These are phyloP conservation scores for Henningerozyma blattae DNA, from an alignment of 805 yeast genomes.

Conservation along the genomic window DNA sequence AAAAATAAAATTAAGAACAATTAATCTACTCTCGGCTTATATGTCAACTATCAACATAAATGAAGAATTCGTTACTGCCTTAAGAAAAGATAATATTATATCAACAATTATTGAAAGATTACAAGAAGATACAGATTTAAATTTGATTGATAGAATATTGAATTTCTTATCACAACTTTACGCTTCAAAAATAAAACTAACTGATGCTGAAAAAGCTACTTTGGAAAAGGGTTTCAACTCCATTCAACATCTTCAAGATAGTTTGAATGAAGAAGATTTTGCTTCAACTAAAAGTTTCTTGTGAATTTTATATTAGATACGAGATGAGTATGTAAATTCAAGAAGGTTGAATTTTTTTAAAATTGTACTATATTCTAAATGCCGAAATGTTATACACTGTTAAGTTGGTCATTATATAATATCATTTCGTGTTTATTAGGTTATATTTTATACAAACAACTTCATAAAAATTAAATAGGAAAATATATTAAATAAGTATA, in stretches of 20 bases:
- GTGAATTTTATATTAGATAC: no score
- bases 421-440: no score
- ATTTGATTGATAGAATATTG: conserved; percentile 46
- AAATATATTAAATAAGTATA: no score
- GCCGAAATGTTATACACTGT: no score
- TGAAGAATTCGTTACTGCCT: conserved; percentile 25
- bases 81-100: conserved; percentile 25
- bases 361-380: no score
- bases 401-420: no score
- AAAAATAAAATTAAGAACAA: conserved; percentile 39
- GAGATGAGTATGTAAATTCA: no score
- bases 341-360: no score
- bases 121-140: conserved; percentile 26
- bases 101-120: conserved; percentile 17
- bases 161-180: conserved; percentile 37
- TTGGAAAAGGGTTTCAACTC: conserved; percentile 27
- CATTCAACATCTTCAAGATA: conserved; percentile 34
- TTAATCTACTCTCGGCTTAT: conserved; percentile 49
- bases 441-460: no score
- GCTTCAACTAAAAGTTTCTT: conserved; percentile 36
- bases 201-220: conserved; percentile 28
- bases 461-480: no score
- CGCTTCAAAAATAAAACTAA: conserved; percentile 33
- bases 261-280: conserved; percentile 43
- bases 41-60: conserved; percentile 39